phyloP scores from a whole-genome alignment of 2,329 filamentous ascomycete species.

The Keithomyces neogunnii region DNA sequence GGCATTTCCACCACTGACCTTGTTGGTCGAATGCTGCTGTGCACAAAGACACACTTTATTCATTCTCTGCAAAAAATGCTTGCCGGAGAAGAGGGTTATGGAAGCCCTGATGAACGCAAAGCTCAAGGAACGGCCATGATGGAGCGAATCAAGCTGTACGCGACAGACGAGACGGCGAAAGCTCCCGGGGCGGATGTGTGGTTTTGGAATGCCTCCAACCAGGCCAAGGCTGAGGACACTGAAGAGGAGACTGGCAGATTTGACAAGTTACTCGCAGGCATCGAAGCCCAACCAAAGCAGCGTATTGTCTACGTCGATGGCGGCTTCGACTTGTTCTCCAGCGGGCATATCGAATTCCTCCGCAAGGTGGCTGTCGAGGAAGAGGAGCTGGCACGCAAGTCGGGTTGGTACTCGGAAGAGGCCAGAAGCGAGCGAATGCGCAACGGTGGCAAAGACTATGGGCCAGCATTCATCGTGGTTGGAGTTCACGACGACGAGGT shows the following conservation, averaged over 20 bases:
- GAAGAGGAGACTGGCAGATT: conserved; percentile 57
- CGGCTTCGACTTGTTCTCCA: conserved; percentile 93
- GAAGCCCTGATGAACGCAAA: conserved; percentile 58
- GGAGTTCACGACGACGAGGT: conserved; percentile 92
- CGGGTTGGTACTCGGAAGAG: conserved; percentile 67
- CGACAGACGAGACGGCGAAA: conserved; percentile 75
- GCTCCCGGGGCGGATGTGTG: conserved; percentile 76
- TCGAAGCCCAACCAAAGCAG: conserved; percentile 67
- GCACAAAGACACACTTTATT: conserved; percentile 92
- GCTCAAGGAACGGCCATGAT: conserved; percentile 59
- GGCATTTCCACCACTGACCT: conserved; percentile 96
- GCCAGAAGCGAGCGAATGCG: conserved; percentile 55
- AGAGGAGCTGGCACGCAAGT: conserved; percentile 54
- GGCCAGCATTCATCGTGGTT: conserved; percentile 79
- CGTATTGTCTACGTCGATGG: conserved; percentile 91
- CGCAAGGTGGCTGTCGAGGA: conserved; percentile 67
- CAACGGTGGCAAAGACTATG: conserved; percentile 57
- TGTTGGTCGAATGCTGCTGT: conserved; percentile 95
- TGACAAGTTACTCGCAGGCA: conserved; percentile 59
- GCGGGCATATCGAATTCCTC: conserved; percentile 93
- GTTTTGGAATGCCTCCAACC: conserved; percentile 61
- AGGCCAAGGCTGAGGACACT: conserved; percentile 33
- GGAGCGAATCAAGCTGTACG: conserved; percentile 74
- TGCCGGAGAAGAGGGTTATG: conserved; percentile 62
- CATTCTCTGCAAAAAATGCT: conserved; percentile 64